phyloP scores from a whole-genome alignment of 2,329 filamentous ascomycete species.

The Neurospora crassa region DNA sequence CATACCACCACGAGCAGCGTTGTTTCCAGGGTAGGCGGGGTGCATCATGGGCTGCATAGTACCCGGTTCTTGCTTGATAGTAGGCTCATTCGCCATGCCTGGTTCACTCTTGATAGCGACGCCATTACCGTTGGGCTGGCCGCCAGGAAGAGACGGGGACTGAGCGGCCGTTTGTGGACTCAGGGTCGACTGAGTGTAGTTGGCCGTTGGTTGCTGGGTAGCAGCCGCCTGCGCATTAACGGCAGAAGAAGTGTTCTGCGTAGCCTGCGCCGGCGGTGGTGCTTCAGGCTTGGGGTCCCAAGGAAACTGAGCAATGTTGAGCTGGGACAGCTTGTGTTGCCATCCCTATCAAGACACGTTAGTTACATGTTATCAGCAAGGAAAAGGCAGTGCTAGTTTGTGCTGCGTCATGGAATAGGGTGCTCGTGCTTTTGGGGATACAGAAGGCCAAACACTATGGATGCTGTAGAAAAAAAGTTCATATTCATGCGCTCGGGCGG shows the following conservation, averaged over 20 bases:
- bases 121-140: constrained; percentile 24
- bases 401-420: neutral
- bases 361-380: constrained; percentile 15
- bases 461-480: neutral
- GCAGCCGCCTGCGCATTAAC: constrained; percentile 20
- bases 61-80: constrained; percentile 39
- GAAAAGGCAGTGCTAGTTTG: neutral
- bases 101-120: constrained; percentile 17
- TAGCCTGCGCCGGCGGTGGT: constrained; percentile 26
- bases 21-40: constrained; percentile 24
- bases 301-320: constrained; percentile 80
- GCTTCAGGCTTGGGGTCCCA: constrained; percentile 83
- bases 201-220: constrained; percentile 15
- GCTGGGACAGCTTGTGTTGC: constrained; percentile 81
- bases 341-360: constrained; percentile 56
- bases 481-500: neutral
- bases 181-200: constrained; percentile 27
- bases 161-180: constrained; percentile 24
- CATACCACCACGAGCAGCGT: constrained; percentile 19
- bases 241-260: constrained; percentile 18
- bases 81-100: constrained; percentile 32
- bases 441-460: neutral
- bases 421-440: neutral
- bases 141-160: constrained; percentile 18
- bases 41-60: constrained; percentile 30